phyloP scores from a whole-genome alignment of 208 protist genomes.

The Trypanosoma avium region DNA sequence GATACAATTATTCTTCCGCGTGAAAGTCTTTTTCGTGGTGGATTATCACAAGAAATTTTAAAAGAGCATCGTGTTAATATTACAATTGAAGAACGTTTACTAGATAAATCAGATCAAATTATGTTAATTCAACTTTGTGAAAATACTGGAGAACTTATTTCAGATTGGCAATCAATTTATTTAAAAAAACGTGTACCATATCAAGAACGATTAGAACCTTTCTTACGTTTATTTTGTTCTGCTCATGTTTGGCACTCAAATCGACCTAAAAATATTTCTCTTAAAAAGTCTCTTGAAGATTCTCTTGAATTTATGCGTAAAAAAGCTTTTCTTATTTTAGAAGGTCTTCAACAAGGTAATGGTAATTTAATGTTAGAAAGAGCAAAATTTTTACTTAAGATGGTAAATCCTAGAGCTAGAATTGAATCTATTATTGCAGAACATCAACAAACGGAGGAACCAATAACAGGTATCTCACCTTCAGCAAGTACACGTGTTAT shows the following conservation, averaged over 20 bases:
- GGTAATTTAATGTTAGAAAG: conserved; percentile 61
- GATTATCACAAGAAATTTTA: conserved; percentile 32
- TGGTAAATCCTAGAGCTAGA: conserved; percentile 61
- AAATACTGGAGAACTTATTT: conserved; percentile 17
- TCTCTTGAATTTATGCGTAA: conserved; percentile 62
- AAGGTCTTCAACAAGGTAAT: conserved; percentile 73
- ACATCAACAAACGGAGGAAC: conserved; percentile 74
- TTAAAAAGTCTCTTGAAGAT: conserved; percentile 39
- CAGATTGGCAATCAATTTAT: conserved; percentile 31
- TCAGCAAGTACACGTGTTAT: conserved; percentile 1
- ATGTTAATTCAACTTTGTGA: conserved; percentile 25
- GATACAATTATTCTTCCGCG: conserved; percentile 22
- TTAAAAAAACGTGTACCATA: conserved; percentile 19
- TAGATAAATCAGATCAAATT: conserved; percentile 20
- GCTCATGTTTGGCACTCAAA: conserved; percentile 32
- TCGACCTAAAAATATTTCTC: conserved; percentile 21
- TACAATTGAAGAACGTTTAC: not conserved
- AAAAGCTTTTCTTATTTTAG: conserved; percentile 77
- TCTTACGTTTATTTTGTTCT: conserved; percentile 31
- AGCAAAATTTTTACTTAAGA: conserved; percentile 66
- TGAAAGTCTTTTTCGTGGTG: conserved; percentile 43
- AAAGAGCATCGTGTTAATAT: conserved; percentile 11
- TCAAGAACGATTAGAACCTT: conserved; percentile 27
- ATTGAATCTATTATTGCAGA: conserved; percentile 54
- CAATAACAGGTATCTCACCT: conserved; percentile 29